Conservation (phyloP, 83 land plant species). For the Picea engelmannii region DNA sequence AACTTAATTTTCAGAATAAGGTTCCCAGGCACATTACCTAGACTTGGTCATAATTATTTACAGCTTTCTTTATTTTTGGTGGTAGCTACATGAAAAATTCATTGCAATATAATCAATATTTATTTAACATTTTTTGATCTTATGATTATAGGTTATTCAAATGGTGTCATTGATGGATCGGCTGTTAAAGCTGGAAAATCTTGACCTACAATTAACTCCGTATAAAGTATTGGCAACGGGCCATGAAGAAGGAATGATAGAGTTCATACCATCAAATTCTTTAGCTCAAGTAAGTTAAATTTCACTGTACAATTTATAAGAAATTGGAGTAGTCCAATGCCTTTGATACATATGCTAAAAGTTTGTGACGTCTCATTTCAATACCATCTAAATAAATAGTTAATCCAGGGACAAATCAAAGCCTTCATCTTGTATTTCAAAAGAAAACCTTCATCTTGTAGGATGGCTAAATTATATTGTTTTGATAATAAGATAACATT, state of each 20-base stretch:
- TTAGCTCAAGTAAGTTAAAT: conserved; percentile 74
- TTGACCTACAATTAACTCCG: conserved; percentile 95
- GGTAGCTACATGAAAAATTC: not conserved
- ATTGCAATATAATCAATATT: not conserved
- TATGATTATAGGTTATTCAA: conserved; percentile 78
- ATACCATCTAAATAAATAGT: not conserved
- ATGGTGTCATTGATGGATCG: conserved; percentile 98
- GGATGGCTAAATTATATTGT: not conserved
- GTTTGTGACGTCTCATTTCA: not conserved
- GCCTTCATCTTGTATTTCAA: not conserved
- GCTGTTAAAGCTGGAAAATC: conserved; percentile 90
- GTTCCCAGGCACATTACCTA: not conserved
- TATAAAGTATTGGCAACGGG: conserved; percentile 96
- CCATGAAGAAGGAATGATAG: conserved; percentile 98
- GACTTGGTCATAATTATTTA: not conserved
- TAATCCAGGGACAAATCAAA: not conserved
- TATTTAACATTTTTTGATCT: not conserved
- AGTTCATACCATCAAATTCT: conserved; percentile 92
- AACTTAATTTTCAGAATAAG: not conserved
- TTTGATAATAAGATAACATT: not conserved
- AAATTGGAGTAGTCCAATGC: not conserved
- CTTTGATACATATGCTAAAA: not conserved
- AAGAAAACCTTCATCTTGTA: not conserved
- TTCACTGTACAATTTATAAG: not conserved
- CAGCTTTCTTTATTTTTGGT: not conserved